Base-by-base conservation (phyloP, 169 alveolate genomes). In the Eimeria nieschulzi region DNA sequence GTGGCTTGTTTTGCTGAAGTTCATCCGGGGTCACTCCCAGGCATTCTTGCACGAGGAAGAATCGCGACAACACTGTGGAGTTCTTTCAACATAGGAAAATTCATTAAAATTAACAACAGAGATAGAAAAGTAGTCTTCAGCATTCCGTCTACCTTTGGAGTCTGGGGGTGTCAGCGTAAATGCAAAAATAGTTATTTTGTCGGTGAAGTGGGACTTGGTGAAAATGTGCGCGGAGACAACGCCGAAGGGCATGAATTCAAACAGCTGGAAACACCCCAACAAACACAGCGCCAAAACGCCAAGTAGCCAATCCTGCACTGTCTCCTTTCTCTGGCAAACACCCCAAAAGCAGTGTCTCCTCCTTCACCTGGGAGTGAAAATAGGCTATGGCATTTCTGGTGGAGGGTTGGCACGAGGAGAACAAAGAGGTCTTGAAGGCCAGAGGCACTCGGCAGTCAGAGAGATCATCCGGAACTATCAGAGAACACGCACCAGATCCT, bases 211-310 rank as follows among this genome's bases (percentile, higher is more conserved):
- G 46, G 85, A 53, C 83, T 86, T 86, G 64, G 70, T 86, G 54
- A 86, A 86, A 46, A 86, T 19, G 56, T 86, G 92, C 61, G 92
- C 92, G 15, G 92, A 86, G 51, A 71, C 46, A n/a, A 86, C 85
- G 61, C 84, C 85, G 51, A 61, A 86, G 23, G 92, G 92, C 73
- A 46, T 33, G 53, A 86, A 86, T 76, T 54, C 75, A 19, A 66
- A 86, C 54, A 86, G n/a, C 92, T 86, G 91, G 68, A 61, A 0
- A 19, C 33, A 3, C 78, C 46, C 13, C 76, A 82, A n/a, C 51
- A 23, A 15, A 75, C 25, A 75, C 23, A 8, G 66, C 21, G 8
- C 46, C 46, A 7, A 54, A 17, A 21, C 9, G 51, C n/a, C 46
- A 17, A 10, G 8, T 76, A 15, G 33, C 26, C 23, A 39, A 39